Percentiles rank a stretch among this genome's conserved stretches.
phyloP scores from a whole-genome alignment of 352 stramenopile species.

The Pythium grandisporangium region DNA sequence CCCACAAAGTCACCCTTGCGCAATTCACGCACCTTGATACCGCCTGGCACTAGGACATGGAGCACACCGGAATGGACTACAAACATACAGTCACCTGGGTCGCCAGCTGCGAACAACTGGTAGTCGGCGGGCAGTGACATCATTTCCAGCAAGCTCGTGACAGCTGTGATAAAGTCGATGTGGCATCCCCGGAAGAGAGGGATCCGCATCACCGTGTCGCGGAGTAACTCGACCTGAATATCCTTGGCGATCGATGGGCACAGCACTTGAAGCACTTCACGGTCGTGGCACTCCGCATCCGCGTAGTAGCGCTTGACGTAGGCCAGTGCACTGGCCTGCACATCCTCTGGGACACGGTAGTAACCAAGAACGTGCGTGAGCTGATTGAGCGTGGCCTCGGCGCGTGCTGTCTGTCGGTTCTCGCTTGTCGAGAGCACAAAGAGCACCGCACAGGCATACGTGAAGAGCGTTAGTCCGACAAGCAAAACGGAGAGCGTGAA shows the following conservation, averaged over 20 bases:
- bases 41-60: slow-evolving; percentile 48
- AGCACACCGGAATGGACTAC: slow-evolving; percentile 54
- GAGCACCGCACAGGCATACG: slow-evolving; percentile 49
- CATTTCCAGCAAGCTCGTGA: slow-evolving; percentile 64
- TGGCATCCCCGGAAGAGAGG: slow-evolving; percentile 57
- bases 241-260: slow-evolving; percentile 72
- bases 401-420: slow-evolving; percentile 22
- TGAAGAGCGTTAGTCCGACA: slow-evolving; percentile 44
- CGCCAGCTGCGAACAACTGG: slow-evolving; percentile 36
- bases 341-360: slow-evolving; percentile 37
- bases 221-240: slow-evolving; percentile 56
- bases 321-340: slow-evolving; percentile 41
- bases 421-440: slow-evolving; percentile 71
- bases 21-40: slow-evolving; percentile 51
- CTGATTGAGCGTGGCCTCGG: slow-evolving; percentile 53
- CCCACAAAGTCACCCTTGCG: slow-evolving; percentile 59
- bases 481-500: slow-evolving; percentile 43
- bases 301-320: slow-evolving; percentile 66
- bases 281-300: slow-evolving; percentile 56
- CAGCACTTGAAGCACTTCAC: slow-evolving; percentile 44
- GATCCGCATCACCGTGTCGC: slow-evolving; percentile 38
- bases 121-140: slow-evolving; percentile 44
- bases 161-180: slow-evolving; percentile 44
- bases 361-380: slow-evolving; percentile 56
- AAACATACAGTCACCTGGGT: slow-evolving; percentile 67